These are phyloP conservation scores for Aureobasidium leucospermi DNA, from an alignment of 2,329 filamentous ascomycete species.

Conservation along the genomic window DNA sequence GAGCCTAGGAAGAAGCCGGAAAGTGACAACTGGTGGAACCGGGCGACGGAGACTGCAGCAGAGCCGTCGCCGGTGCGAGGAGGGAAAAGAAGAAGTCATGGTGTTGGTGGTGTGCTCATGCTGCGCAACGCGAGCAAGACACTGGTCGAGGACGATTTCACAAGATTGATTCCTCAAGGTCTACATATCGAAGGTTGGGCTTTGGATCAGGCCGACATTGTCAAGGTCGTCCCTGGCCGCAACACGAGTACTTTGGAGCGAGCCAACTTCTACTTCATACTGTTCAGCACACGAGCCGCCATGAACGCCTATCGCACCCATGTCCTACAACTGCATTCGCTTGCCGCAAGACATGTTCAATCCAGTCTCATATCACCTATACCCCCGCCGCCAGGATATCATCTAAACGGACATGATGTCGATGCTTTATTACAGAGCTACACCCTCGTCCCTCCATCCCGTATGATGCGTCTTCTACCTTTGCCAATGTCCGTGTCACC, in stretches of 20 bases:
- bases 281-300: slow-evolving; percentile 55
- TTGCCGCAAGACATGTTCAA: slow-evolving; percentile 38
- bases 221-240: slow-evolving; percentile 55
- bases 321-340: slow-evolving; percentile 43
- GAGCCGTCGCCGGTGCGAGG: background rate
- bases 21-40: background rate
- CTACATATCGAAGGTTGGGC: slow-evolving; percentile 60
- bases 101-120: slow-evolving; percentile 41
- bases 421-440: slow-evolving; percentile 38
- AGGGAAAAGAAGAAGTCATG: background rate
- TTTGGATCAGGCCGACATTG: slow-evolving; percentile 46
- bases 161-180: slow-evolving; percentile 55
- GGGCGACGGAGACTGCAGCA: background rate
- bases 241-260: slow-evolving; percentile 57
- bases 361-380: slow-evolving; percentile 36
- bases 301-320: slow-evolving; percentile 56
- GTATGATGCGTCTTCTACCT: slow-evolving; percentile 22
- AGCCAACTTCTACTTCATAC: slow-evolving; percentile 58
- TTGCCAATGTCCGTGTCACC: slow-evolving; percentile 21
- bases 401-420: slow-evolving; percentile 42
- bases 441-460: slow-evolving; percentile 39
- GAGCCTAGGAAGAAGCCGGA: background rate
- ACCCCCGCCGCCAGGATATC: slow-evolving; percentile 35
- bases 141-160: slow-evolving; percentile 62
- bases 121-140: slow-evolving; percentile 52